phyloP scores from a whole-genome alignment of 2,329 filamentous ascomycete species.

The Ramularia endophylla region DNA sequence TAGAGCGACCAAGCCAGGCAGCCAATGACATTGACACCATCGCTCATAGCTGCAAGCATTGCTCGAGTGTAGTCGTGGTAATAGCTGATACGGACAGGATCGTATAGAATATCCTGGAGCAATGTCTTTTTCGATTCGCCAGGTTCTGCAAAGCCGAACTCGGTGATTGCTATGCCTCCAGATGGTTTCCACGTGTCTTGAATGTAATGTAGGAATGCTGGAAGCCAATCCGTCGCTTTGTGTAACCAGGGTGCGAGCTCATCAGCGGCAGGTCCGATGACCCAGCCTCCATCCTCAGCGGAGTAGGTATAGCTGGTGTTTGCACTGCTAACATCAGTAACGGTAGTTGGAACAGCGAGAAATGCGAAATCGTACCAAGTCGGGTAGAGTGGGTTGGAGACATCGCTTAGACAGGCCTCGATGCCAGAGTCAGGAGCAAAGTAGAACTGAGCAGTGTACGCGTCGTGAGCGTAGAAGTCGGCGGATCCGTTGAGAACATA shows the following conservation, averaged over 20 bases:
- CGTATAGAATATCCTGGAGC: conserved; percentile 26
- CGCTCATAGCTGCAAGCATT: conserved; percentile 30
- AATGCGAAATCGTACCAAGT: conserved; percentile 17
- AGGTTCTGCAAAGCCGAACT: conserved; percentile 35
- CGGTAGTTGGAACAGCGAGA: not conserved
- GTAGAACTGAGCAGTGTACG: conserved; percentile 33
- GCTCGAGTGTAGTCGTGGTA: conserved; percentile 31
- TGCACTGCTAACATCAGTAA: conserved; percentile 7
- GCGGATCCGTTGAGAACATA: conserved; percentile 27
- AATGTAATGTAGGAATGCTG: conserved; percentile 29
- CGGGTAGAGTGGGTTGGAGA: conserved; percentile 30
- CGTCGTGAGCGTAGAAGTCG: conserved; percentile 35
- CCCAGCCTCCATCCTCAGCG: conserved; percentile 25
- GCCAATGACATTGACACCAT: conserved; percentile 33
- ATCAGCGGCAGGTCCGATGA: conserved; percentile 29
- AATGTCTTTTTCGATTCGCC: conserved; percentile 29
- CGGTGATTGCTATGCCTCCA: conserved; percentile 31
- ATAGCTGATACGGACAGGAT: conserved; percentile 28
- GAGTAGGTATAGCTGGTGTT: conserved; percentile 31
- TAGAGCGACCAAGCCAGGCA: conserved; percentile 33
- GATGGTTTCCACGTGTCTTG: conserved; percentile 29
- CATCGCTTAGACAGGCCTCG: conserved; percentile 33
- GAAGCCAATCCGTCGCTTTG: conserved; percentile 33
- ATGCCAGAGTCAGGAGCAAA: conserved; percentile 32
- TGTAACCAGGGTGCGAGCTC: conserved; percentile 30